Percentiles rank a stretch among this genome's conserved stretches.
These are phyloP conservation scores for Geotrichum klebahnii DNA, from an alignment of 1,139 yeast genomes.

Conservation along the genomic window DNA sequence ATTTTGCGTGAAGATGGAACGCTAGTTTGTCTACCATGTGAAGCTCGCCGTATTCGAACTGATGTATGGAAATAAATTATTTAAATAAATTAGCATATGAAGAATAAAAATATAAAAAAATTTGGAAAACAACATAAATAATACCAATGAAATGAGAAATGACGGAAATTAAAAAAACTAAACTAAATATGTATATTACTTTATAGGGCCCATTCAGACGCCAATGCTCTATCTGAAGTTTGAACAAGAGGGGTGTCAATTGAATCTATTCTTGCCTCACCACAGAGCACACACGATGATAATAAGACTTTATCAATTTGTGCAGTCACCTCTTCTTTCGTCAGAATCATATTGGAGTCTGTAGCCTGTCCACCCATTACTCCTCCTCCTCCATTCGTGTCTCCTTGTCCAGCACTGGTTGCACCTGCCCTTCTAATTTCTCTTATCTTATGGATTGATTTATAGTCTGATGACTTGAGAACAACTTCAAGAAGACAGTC, in stretches of 20 bases:
- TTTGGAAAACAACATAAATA: background rate
- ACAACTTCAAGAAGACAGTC: conserved; percentile 71
- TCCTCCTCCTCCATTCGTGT: conserved; percentile 17
- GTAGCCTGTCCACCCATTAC: conserved; percentile 8
- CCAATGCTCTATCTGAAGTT: conserved; percentile 18
- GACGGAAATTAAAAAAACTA: too few relatives aligned
- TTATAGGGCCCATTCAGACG: conserved; percentile 22
- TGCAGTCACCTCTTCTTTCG: conserved; percentile 34
- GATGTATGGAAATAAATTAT: conserved; percentile 29
- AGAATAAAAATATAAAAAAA: background rate
- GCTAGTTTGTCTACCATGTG: conserved; percentile 36
- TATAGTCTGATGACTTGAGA: conserved; percentile 61
- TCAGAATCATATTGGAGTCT: conserved; percentile 29
- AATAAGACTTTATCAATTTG: conserved; percentile 60
- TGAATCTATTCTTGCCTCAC: conserved; percentile 65
- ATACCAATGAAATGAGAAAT: too few relatives aligned
- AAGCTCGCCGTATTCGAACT: conserved; percentile 29
- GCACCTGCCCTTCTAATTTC: conserved; percentile 44
- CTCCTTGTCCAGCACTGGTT: conserved; percentile 27
- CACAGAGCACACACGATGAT: conserved; percentile 74
- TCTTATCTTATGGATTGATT: conserved; percentile 58
- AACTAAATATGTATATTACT: too few relatives aligned
- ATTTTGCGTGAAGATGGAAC: conserved; percentile 38
- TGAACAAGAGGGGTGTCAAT: conserved; percentile 55
- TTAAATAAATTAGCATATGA: background rate